Evolutionary conservation across 192 early-diverging fungal species (phyloP), one percentile per base, ranked within the genome.

Genomic region (Coemansia sp.): DNA sequence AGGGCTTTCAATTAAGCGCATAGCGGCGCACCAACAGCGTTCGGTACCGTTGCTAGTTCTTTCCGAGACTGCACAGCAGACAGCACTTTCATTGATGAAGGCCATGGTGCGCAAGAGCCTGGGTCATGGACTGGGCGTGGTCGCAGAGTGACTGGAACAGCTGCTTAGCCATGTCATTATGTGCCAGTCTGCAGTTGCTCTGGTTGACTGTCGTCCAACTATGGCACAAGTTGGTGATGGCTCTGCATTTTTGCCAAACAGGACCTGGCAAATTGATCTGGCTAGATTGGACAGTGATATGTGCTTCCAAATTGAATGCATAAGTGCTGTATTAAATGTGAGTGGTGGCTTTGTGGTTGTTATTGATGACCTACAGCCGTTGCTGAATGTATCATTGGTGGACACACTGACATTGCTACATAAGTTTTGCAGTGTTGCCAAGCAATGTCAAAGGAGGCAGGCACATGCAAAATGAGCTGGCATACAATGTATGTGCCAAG

Each of bases 401-500:
- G 47, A 17, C 4, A 76, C 79, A 15, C 60, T 76, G 38, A 27
- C 38, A 12, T 43, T 82, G 27, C 60, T 82, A 6, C 73, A 74
- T 25, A 45, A 45, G 14, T 12, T 76, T 27, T 66, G 74, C 29
- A 17, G 22, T 23, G 27, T 35, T 12, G 54, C 72, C 17, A 38
- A 37, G 15, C 25, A 54, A 21, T 9, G 21, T n/a, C 47, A 17
- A 22, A 57, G 21, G 69, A 85, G 84, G 57, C 85, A 89, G 60
- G 59, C 72, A 21, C 19, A 21, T 21, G 14, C 60, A 82, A 32
- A 49, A 60, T 35, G 68, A 72, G 50, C 54, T 82, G n/a, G 60
- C 41, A 2, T 98, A 95, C 79, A 92, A 93, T 66, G 88, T 94
- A 1, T 97, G 96, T 73, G 49, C 48, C n/a, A 73, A 81, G 22